Percentiles rank a stretch among this genome's conserved stretches.
Conservation (phyloP, 1,284 basidiomycete species). For the Volvariella volvacea region DNA sequence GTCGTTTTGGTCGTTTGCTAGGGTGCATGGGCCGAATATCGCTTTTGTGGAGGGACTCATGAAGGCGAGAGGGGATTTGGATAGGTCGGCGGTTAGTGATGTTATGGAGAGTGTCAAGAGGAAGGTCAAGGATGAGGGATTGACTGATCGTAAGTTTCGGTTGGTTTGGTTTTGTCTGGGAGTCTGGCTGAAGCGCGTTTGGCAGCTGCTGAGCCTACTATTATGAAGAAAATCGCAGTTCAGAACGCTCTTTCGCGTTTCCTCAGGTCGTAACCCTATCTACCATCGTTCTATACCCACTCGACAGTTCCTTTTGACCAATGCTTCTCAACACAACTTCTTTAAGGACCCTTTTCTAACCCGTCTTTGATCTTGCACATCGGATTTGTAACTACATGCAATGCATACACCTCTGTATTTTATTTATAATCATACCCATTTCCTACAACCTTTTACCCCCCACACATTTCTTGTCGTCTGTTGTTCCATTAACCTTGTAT, state of each 20-base stretch:
- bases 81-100: slow-evolving; percentile 80
- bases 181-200: slow-evolving; percentile 11
- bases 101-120: slow-evolving; percentile 93
- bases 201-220: slow-evolving; percentile 68
- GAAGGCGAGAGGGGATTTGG: slow-evolving; percentile 87
- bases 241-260: slow-evolving; percentile 71
- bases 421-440: slow-evolving; percentile 3
- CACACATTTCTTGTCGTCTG: background rate
- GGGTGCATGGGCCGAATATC: slow-evolving; percentile 90
- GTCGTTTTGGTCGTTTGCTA: slow-evolving; percentile 95
- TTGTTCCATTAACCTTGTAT: too few relatives aligned
- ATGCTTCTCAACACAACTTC: background rate
- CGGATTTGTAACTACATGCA: too few relatives aligned
- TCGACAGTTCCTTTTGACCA: background rate
- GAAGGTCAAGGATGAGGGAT: slow-evolving; percentile 84
- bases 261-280: slow-evolving; percentile 32
- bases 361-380: too few relatives aligned
- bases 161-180: slow-evolving; percentile 24
- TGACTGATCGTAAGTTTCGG: slow-evolving; percentile 71
- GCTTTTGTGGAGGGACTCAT: slow-evolving; percentile 88
- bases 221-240: slow-evolving; percentile 81
- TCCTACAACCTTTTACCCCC: background rate
- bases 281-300: background rate
- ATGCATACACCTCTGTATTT: slow-evolving; percentile 7
- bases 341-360: too few relatives aligned